Evolutionary conservation across 495 filamentous ascomycete species (phyloP), one percentile per base, ranked within the genome.

Genomic region (Aspergillus indologenus): DNA sequence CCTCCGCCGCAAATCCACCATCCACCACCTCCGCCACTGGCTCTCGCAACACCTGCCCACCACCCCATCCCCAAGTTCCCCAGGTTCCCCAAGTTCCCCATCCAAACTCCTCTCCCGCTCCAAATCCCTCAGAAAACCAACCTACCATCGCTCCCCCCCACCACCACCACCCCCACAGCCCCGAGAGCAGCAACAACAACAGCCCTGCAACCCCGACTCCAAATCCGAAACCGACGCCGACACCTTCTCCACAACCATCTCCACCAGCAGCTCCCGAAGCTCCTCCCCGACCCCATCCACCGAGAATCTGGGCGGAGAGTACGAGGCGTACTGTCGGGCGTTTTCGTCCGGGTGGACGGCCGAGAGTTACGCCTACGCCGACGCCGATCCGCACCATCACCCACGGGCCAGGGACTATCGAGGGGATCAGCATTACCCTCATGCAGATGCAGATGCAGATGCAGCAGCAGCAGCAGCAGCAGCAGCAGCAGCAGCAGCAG

Each of bases 241-340:
- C 7, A 57, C 61, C 23, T 8, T 19, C 20, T 3, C 45, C 1
- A 9, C 19, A 2, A 22, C 45, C 2, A 23, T 19, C n/a, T 48
- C 45, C 3, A 48, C 4, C 45, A n/a, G 5, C 45, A 7, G 20
- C 34, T 15, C 12, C 34, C n/a, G n/a, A 8, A 40, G 6, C 34
- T 40, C 34, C 34, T 40, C 34, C 34, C 34, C 34, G 34, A 40
- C 5, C 34, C 34, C 34, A 9, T 40, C 34, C 5, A 40, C 6
- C 7, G 34, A 40, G 34, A 40, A 40, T 40, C 34, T 40, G 6
- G 2, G 12, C 12, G 12, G 5, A 7, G 34, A 40, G 1, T 61
- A 61, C 22, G 58, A 63, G 15, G 60, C 58, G 1, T 71, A 64
- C 20, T 70, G 67, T 42, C 56, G 62, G 19, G 58, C 67, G 0